Base-by-base conservation (phyloP, 495 filamentous ascomycete species). In the Baudoinia panamericana region DNA sequence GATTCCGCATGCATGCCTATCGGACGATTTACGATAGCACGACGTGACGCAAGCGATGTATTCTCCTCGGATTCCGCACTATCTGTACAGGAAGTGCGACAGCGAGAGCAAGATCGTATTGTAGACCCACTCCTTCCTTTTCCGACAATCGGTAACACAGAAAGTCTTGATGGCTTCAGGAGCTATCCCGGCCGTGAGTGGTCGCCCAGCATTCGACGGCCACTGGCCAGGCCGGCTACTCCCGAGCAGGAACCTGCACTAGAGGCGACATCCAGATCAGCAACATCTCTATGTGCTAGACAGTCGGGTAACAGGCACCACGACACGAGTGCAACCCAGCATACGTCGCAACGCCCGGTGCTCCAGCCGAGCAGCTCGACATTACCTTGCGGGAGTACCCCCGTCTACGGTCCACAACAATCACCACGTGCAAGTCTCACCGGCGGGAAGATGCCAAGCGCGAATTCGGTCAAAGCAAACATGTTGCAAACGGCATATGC, bases 11-110 rank as follows among this genome's bases (percentile, higher is more conserved):
- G 21, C 10, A 45, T 19, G 32, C 2, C 24, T 15, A n/a, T 29
- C 9, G n/a, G 24, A 18, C 37, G 37, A 17, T 41, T 51, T 22
- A 6, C 36, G 8, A 29, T 41, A 18, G 42, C 38, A n/a, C 41
- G 48, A 2, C 18, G 31, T 16, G 36, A 46, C 16, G 48, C 48
- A 9, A 7, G 16, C n/a, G n/a, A 21, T 7, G 18, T 51, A 21
- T 51, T 45, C 22, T 12, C 16, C 2, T n/a, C 18, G 3, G 23
- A 42, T 9, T 2, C 12, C 16, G 13, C 9, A 26, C 34, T 51
- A 1, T 46, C 48, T 12, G 32, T 41, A 9, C 35, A 51, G 20
- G 43, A 42, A 24, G 38, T 51, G 7, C 36, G 43, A 1, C 30
- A 37, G 10, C 23, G 36, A 5, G 43, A 51, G 34, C 24, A 25